Conservation (phyloP, 2,329 filamentous ascomycete species). For the Pleochaeta shiraiana region DNA sequence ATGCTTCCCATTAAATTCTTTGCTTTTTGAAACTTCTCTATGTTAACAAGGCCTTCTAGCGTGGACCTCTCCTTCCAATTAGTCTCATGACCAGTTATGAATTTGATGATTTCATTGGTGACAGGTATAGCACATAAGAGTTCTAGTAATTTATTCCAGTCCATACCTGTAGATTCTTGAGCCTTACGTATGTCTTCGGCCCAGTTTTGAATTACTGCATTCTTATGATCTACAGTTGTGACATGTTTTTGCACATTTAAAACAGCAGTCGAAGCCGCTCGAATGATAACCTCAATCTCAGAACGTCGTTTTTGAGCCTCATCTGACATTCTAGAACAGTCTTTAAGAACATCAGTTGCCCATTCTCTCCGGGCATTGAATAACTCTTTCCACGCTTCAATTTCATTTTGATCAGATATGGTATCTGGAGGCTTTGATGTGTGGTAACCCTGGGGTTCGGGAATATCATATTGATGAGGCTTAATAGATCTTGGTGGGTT, state of each 20-base stretch:
- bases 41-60: conserved; percentile 55
- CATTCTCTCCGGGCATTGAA: conserved; percentile 65
- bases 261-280: conserved; percentile 64
- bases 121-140: conserved; percentile 42
- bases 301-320: conserved; percentile 41
- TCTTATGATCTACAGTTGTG: conserved; percentile 47
- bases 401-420: conserved; percentile 55
- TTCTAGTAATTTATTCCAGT: conserved; percentile 47
- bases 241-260: conserved; percentile 64
- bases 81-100: conserved; percentile 33
- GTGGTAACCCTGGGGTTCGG: conserved; percentile 31
- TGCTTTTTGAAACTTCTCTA: conserved; percentile 48
- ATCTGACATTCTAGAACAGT: conserved; percentile 42
- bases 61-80: conserved; percentile 30
- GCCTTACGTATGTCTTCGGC: conserved; percentile 43
- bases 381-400: conserved; percentile 72
- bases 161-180: conserved; percentile 37
- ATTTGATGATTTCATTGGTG: conserved; percentile 40
- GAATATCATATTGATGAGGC: conserved; percentile 26
- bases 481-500: conserved; percentile 25
- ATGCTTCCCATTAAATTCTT: conserved; percentile 39
- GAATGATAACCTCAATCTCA: conserved; percentile 56
- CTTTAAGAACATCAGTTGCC: conserved; percentile 48
- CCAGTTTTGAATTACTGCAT: conserved; percentile 49
- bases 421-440: conserved; percentile 56